Evolutionary conservation across 1,139 yeast species (phyloP).

Genomic region (Yamadazyma aaseri): DNA sequence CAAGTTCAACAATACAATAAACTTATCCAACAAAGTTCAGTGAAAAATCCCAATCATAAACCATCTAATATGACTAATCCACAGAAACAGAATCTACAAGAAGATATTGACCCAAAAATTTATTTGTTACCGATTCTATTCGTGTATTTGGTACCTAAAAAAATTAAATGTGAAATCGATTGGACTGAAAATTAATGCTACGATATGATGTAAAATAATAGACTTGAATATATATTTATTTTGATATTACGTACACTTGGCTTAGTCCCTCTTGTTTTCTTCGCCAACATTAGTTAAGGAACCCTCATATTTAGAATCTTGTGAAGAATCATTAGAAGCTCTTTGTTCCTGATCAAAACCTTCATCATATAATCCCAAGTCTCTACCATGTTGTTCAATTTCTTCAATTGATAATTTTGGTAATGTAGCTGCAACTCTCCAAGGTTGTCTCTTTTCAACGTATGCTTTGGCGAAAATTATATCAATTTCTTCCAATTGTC

Average conservation of each 20-base stretch:
- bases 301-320: constrained; percentile 8
- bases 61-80: constrained; percentile 2
- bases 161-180: constrained; percentile 3
- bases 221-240: too few species aligned
- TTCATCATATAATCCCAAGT: constrained; percentile 46
- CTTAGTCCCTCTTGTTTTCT: not conserved
- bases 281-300: constrained; percentile 3
- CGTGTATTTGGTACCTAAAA: constrained; percentile 12
- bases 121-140: constrained; percentile 14
- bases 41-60: constrained; percentile 11
- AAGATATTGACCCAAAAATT: constrained; percentile 7
- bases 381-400: constrained; percentile 47
- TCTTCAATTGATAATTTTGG: constrained; percentile 46
- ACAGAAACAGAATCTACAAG: constrained; percentile 5
- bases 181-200: constrained; percentile 2
- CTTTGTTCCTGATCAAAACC: constrained; percentile 20
- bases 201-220: too few species aligned
- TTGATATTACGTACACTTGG: too few species aligned
- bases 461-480: constrained; percentile 46
- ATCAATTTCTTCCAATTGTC: constrained; percentile 49
- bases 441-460: constrained; percentile 45
- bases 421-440: constrained; percentile 51
- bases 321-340: constrained; percentile 9
- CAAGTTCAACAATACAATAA: constrained; percentile 13
- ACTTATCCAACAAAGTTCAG: constrained; percentile 12